phyloP scores from a whole-genome alignment of 495 filamentous ascomycete genomes.

The Lepidopterella palustris region DNA sequence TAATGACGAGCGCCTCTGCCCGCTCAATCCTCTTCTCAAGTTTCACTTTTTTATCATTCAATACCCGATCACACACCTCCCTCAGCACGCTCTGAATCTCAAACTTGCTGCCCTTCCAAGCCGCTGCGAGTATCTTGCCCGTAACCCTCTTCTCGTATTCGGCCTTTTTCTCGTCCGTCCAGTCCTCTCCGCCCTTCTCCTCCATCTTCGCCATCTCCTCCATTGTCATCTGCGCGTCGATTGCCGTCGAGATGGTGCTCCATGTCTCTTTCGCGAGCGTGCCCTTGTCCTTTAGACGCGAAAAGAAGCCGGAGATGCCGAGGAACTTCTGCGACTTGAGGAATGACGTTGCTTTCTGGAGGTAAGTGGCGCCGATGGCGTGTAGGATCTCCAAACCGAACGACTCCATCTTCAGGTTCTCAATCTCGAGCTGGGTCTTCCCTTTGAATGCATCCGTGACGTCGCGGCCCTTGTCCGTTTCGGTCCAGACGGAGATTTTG shows the following conservation, averaged over 20 bases:
- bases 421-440: constrained; percentile 90
- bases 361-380: constrained; percentile 83
- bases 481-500: constrained; percentile 91
- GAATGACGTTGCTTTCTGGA: constrained; percentile 77
- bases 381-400: constrained; percentile 97
- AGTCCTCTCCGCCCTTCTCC: constrained; percentile 91
- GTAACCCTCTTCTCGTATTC: constrained; percentile 94
- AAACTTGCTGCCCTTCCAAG: constrained; percentile 94
- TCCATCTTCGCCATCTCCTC: constrained; percentile 98
- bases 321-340: constrained; percentile 95
- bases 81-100: constrained; percentile 95
- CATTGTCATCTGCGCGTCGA: constrained; percentile 96
- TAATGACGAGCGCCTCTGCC: constrained; percentile 78
- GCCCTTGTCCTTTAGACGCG: constrained; percentile 91
- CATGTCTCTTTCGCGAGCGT: constrained; percentile 95
- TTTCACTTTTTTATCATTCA: constrained; percentile 74
- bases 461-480: constrained; percentile 82
- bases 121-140: constrained; percentile 96
- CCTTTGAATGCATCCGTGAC: constrained; percentile 85
- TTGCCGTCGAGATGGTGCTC: constrained; percentile 95
- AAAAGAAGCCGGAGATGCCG: constrained; percentile 91
- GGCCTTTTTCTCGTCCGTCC: constrained; percentile 97
- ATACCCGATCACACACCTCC: constrained; percentile 63
- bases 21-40: constrained; percentile 82
- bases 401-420: constrained; percentile 98